A percentile compares a stretch with the other conserved stretches of the same genome.
Evolutionary conservation across 768 basidiomycete genomes (phyloP).

Genomic region (Agaricus sinodeliciosus): DNA sequence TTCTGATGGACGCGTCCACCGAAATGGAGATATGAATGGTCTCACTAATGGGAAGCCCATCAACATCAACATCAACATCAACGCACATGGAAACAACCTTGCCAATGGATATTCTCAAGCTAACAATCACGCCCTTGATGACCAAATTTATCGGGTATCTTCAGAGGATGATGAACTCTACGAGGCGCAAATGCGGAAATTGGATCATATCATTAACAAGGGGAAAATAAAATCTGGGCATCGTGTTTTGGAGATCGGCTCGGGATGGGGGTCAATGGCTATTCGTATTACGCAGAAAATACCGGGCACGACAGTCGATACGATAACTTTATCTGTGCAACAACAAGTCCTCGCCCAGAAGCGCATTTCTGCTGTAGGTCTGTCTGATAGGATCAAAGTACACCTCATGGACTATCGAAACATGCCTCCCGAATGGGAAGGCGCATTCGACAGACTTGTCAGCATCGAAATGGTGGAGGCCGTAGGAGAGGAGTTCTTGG

Average conservation of each 20-base stretch:
- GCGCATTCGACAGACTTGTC: constrained; percentile 60
- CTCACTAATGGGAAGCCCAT: not conserved
- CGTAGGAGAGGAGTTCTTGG: constrained; percentile 60
- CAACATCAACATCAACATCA: not conserved
- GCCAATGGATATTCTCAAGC: not conserved
- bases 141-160: not conserved
- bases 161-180: constrained; percentile 21
- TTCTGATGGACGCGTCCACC: not conserved
- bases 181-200: constrained; percentile 53
- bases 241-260: constrained; percentile 59
- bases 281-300: constrained; percentile 51
- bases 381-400: constrained; percentile 47
- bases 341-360: constrained; percentile 55
- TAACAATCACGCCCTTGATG: not conserved
- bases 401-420: constrained; percentile 73
- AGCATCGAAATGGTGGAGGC: constrained; percentile 79
- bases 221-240: constrained; percentile 54
- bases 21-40: not conserved
- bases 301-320: constrained; percentile 57
- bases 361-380: constrained; percentile 45
- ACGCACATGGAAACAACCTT: not conserved
- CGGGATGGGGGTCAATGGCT: constrained; percentile 72
- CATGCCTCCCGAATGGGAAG: constrained; percentile 58
- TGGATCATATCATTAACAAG: constrained; percentile 57
- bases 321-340: constrained; percentile 63